Conservation (phyloP, 495 filamentous ascomycete species). For the Parathielavia hyrcaniae region DNA sequence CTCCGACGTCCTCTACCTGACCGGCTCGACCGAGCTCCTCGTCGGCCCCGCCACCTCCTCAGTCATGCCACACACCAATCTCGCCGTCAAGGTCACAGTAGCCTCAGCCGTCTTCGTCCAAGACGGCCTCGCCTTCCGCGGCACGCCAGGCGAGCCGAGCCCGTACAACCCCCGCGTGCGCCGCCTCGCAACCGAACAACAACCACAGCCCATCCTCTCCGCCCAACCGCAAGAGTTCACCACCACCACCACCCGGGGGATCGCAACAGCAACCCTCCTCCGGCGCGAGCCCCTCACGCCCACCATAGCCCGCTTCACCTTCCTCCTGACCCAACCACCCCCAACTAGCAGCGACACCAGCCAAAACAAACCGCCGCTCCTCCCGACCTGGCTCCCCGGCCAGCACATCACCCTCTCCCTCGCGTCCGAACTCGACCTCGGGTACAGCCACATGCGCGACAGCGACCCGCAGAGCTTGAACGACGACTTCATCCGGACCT, state of each 20-base stretch:
- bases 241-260: too few relatives aligned
- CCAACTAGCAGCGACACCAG: background rate
- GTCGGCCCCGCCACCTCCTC: conserved; percentile 52
- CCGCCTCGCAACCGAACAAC: conserved; percentile 26
- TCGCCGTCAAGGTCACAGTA: conserved; percentile 62
- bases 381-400: conserved; percentile 52
- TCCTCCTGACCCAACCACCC: conserved; percentile 41
- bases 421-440: conserved; percentile 55
- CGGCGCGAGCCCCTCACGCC: conserved; percentile 54
- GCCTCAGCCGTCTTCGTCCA: conserved; percentile 54
- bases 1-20: conserved; percentile 62
- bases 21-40: conserved; percentile 59
- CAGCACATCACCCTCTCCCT: conserved; percentile 74
- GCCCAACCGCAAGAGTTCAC: conserved; percentile 1
- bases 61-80: conserved; percentile 60
- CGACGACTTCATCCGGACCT: conserved; percentile 76
- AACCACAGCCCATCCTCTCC: background rate
- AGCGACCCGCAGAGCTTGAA: conserved; percentile 70
- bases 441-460: conserved; percentile 76
- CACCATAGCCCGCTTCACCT: conserved; percentile 56
- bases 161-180: conserved; percentile 59
- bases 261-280: conserved; percentile 47
- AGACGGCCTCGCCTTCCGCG: conserved; percentile 60
- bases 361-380: background rate
- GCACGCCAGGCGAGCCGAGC: conserved; percentile 48